phyloP scores from a whole-genome alignment of 1,139 yeast species.

The Pichia sp. region DNA sequence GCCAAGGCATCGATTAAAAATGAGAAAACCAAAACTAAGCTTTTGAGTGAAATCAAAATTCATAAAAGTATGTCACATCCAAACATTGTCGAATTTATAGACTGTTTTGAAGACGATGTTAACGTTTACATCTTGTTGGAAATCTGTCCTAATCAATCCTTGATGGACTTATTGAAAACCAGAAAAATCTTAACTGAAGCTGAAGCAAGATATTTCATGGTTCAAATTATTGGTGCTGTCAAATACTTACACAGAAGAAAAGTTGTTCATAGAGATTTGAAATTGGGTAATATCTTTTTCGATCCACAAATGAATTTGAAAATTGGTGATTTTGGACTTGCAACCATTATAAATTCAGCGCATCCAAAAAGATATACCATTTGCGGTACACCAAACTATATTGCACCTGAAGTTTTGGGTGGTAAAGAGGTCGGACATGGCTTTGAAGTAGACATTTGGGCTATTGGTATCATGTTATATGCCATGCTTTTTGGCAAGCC shows the following conservation, averaged over 20 bases:
- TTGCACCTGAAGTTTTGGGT: conserved; percentile 93
- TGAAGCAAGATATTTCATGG: conserved; percentile 85
- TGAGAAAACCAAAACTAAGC: conserved; percentile 85
- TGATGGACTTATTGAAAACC: conserved; percentile 85
- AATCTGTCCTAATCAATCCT: conserved; percentile 88
- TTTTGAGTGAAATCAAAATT: conserved; percentile 88
- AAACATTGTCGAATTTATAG: conserved; percentile 85
- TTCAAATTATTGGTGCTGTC: conserved; percentile 91
- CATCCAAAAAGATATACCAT: conserved; percentile 83
- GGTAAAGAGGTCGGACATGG: conserved; percentile 89
- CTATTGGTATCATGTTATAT: conserved; percentile 92
- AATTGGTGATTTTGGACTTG: conserved; percentile 95
- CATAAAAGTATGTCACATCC: conserved; percentile 89
- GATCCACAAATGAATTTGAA: conserved; percentile 90
- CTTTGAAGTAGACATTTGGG: conserved; percentile 95
- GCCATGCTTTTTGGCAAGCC: conserved; percentile 91
- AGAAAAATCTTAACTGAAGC: conserved; percentile 84
- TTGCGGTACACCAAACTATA: conserved; percentile 97
- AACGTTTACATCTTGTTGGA: conserved; percentile 91
- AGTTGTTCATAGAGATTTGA: conserved; percentile 94
- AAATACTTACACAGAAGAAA: conserved; percentile 86
- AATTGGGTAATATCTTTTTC: conserved; percentile 89
- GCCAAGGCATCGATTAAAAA: conserved; percentile 92
- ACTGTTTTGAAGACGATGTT: conserved; percentile 91
- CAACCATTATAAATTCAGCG: conserved; percentile 67